Conservation (phyloP, 441 rosid species). For the Capsella rubella region DNA sequence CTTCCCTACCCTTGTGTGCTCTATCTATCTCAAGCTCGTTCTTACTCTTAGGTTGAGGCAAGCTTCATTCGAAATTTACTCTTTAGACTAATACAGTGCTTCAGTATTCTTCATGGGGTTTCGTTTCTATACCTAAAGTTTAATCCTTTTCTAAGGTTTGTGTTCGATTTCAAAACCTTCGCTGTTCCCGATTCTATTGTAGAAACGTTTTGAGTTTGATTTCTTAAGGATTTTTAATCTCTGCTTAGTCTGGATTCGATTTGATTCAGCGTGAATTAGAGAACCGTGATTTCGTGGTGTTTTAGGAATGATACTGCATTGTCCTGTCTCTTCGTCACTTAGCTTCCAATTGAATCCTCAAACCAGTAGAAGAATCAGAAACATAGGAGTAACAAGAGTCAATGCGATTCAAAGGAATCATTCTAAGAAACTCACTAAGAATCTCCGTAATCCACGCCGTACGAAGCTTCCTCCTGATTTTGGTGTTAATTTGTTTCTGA, state of each 20-base stretch:
- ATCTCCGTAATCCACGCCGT: conserved; percentile 69
- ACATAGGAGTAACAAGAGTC: conserved; percentile 24
- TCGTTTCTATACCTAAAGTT: conserved; percentile 6
- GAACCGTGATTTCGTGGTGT: background rate
- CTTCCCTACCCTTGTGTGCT: background rate
- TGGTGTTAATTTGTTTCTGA: conserved; percentile 78
- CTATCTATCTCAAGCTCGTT: conserved; percentile 4
- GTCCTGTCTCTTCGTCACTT: conserved; percentile 36
- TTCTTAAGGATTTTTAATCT: background rate
- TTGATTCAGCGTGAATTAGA: background rate
- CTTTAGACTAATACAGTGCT: background rate
- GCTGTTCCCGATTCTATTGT: conserved; percentile 7
- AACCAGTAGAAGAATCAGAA: background rate
- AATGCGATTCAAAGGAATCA: conserved; percentile 44
- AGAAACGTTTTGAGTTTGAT: conserved; percentile 6
- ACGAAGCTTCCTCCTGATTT: conserved; percentile 82
- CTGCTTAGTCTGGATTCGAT: background rate
- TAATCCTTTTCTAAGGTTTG: conserved; percentile 4
- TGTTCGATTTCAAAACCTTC: conserved; percentile 33
- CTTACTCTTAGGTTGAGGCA: conserved; percentile 7
- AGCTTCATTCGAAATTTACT: conserved; percentile 8
- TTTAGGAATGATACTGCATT: conserved; percentile 35
- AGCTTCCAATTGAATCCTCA: conserved; percentile 34
- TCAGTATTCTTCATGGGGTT: background rate
- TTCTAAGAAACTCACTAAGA: conserved; percentile 58